These are phyloP conservation scores for Theobroma grandiflorum DNA, from an alignment of 441 rosid genomes.

Conservation along the genomic window DNA sequence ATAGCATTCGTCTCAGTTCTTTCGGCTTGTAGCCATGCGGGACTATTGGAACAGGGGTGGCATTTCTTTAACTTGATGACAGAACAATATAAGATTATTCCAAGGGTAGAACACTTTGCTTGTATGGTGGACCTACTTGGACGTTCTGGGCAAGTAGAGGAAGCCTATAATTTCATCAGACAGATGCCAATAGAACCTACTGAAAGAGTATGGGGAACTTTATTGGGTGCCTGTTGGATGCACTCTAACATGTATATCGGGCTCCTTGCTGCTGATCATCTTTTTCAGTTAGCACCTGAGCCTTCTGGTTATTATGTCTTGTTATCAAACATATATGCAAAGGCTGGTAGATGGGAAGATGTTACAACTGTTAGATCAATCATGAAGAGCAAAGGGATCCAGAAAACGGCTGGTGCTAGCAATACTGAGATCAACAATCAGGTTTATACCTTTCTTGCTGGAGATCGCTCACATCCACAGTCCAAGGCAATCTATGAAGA, in stretches of 20 bases:
- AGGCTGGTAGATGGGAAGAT: constrained; percentile 64
- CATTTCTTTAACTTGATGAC: constrained; percentile 53
- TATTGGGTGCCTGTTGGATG: constrained; percentile 58
- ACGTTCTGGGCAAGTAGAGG: constrained; percentile 59
- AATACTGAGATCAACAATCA: constrained; percentile 52
- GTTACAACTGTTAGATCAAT: constrained; percentile 51
- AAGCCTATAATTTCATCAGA: constrained; percentile 55
- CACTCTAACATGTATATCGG: constrained; percentile 55
- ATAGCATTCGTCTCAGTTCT: constrained; percentile 65
- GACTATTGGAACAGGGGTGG: constrained; percentile 58
- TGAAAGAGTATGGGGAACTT: constrained; percentile 66
- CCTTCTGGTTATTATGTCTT: constrained; percentile 63
- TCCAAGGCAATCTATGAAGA: constrained; percentile 47
- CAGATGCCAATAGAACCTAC: constrained; percentile 61
- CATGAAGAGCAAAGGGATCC: constrained; percentile 63
- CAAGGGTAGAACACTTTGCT: constrained; percentile 62
- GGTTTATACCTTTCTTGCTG: constrained; percentile 58
- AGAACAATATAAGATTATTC: constrained; percentile 49
- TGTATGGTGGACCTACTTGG: constrained; percentile 72
- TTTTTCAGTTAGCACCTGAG: constrained; percentile 53
- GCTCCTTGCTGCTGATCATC: constrained; percentile 62
- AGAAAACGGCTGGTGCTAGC: constrained; percentile 59
- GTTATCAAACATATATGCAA: constrained; percentile 67
- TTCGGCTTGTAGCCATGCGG: constrained; percentile 68
- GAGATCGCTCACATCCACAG: constrained; percentile 52